Percentiles rank a stretch among this genome's conserved stretches.
phyloP scores from a whole-genome alignment of 1,139 yeast genomes.

The Yamadazyma pseudoaaseri region DNA sequence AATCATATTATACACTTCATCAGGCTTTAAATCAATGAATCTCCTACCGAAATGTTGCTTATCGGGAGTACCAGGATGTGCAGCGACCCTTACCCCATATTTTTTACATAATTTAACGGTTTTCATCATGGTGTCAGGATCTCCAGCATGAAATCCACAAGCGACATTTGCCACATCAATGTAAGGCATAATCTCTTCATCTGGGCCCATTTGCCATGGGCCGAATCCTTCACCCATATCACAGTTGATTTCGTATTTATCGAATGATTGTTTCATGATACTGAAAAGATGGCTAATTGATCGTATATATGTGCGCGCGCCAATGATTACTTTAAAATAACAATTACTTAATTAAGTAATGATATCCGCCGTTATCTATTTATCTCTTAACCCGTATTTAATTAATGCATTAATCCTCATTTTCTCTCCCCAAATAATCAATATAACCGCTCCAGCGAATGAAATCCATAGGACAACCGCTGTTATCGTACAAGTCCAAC shows the following conservation, averaged over 20 bases:
- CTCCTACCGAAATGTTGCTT: constrained; percentile 32
- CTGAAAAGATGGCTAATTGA: too few relatives aligned
- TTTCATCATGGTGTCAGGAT: constrained; percentile 25
- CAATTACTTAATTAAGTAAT: too few relatives aligned
- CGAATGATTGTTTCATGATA: constrained; percentile 3
- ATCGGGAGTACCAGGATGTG: constrained; percentile 36
- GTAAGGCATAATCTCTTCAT: constrained; percentile 31
- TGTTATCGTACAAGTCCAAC: constrained; percentile 50
- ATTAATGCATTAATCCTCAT: constrained; percentile 18
- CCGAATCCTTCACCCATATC: constrained; percentile 38
- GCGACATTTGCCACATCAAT: constrained; percentile 34
- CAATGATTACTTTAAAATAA: too few relatives aligned
- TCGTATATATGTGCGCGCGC: too few relatives aligned
- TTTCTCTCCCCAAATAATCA: constrained; percentile 22
- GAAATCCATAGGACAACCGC: constrained; percentile 31
- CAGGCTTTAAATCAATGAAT: constrained; percentile 26
- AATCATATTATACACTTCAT: constrained; percentile 27
- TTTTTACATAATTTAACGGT: constrained; percentile 28
- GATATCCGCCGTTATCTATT: too few relatives aligned
- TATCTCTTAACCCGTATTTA: constrained; percentile 8
- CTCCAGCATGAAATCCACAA: constrained; percentile 37
- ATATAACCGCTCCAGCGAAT: constrained; percentile 17
- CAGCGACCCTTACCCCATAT: constrained; percentile 27
- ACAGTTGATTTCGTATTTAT: constrained; percentile 23
- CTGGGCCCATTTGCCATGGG: constrained; percentile 31